phyloP scores from a whole-genome alignment of 129 eudicot genomes.

The Helichrysum umbraculigerum region DNA sequence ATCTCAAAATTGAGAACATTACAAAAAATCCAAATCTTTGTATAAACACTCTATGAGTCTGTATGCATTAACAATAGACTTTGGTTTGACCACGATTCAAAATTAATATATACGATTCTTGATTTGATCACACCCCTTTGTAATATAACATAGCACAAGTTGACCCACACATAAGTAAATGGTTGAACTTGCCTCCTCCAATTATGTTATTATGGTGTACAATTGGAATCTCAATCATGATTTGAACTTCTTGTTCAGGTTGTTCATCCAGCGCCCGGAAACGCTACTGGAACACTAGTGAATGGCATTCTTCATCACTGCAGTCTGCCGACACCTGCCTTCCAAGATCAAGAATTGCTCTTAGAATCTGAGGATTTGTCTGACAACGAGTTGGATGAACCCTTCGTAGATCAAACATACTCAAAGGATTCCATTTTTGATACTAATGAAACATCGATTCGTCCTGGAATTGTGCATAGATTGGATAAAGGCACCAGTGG shows the following conservation, averaged over 20 bases:
- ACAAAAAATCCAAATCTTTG: neutral
- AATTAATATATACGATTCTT: no score
- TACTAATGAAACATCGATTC: conserved; percentile 55
- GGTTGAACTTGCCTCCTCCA: neutral
- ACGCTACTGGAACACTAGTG: conserved; percentile 87
- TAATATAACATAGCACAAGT: neutral
- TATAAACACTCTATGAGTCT: neutral
- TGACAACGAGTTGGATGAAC: conserved; percentile 46
- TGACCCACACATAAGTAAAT: neutral
- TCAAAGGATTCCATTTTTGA: conserved; percentile 33
- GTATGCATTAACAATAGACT: neutral
- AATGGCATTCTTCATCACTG: conserved; percentile 91
- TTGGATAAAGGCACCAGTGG: conserved; percentile 99
- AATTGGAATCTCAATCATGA: neutral
- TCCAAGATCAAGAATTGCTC: conserved; percentile 41
- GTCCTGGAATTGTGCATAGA: conserved; percentile 95
- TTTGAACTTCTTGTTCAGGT: conserved; percentile 48
- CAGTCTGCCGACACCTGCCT: conserved; percentile 65
- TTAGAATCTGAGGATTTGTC: conserved; percentile 60
- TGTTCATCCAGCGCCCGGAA: conserved; percentile 99
- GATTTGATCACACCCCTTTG: neutral
- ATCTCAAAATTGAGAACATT: neutral
- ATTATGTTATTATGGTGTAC: neutral
- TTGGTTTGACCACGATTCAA: neutral
- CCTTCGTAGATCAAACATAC: conserved; percentile 29